Conservation (phyloP, 2,329 filamentous ascomycete genomes). For the Pseudopyricularia javanii region DNA sequence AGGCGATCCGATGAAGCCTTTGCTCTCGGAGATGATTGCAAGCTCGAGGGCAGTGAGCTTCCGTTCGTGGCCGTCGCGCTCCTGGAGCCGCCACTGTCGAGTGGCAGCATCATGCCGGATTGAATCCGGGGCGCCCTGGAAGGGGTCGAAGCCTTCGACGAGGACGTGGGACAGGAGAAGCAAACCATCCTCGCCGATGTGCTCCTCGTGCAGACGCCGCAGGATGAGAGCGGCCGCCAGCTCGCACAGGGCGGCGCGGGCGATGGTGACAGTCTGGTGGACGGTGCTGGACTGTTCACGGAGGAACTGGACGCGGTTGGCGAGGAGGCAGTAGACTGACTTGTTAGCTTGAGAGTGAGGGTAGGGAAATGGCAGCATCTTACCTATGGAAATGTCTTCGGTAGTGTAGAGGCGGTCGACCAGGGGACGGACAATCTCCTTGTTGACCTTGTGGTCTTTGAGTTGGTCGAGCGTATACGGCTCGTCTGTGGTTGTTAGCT, state of each 20-base stretch:
- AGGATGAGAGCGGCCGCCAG: constrained; percentile 54
- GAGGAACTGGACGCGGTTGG: constrained; percentile 59
- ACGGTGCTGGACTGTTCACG: constrained; percentile 53
- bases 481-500: constrained; percentile 17
- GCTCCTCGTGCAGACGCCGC: constrained; percentile 56
- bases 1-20: constrained; percentile 63
- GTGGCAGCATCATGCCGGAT: neutral
- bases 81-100: constrained; percentile 21
- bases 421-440: constrained; percentile 53
- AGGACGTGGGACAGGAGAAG: constrained; percentile 55
- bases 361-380: too few relatives aligned
- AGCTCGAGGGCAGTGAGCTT: constrained; percentile 66
- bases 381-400: constrained; percentile 51
- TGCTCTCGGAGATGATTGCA: constrained; percentile 72
- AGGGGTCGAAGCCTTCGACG: constrained; percentile 60
- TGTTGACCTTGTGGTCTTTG: constrained; percentile 54
- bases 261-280: constrained; percentile 57
- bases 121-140: constrained; percentile 53
- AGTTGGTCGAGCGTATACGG: constrained; percentile 46
- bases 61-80: constrained; percentile 27
- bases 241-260: constrained; percentile 57
- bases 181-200: constrained; percentile 48
- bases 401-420: constrained; percentile 55
- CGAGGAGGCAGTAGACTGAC: constrained; percentile 56
- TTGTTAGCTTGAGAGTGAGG: too few relatives aligned